Conservation (phyloP, 139 green algal species). For the Parachlorella kessleri region DNA sequence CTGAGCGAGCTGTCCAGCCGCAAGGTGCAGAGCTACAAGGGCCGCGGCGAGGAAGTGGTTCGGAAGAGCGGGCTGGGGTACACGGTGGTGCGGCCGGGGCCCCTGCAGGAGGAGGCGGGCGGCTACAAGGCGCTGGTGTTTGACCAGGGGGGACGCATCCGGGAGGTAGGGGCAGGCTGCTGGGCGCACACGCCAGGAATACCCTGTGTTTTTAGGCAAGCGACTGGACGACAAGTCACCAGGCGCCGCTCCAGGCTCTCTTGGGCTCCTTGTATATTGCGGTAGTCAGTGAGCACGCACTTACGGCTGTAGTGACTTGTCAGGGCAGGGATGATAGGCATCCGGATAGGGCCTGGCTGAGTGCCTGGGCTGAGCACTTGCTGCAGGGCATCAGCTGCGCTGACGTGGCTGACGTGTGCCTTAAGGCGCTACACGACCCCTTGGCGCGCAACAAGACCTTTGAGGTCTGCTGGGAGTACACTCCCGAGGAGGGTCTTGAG, state of each 20-base stretch:
- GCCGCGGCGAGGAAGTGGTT: constrained; percentile 82
- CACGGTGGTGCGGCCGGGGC: constrained; percentile 89
- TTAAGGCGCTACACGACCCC: constrained; percentile 80
- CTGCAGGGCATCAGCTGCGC: constrained; percentile 83
- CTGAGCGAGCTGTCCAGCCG: constrained; percentile 36
- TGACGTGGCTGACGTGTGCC: constrained; percentile 97
- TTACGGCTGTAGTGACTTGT: too few relatives aligned
- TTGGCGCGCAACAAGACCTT: constrained; percentile 97
- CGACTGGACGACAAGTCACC: too few relatives aligned
- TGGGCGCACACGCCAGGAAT: too few relatives aligned
- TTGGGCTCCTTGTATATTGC: constrained; percentile 13
- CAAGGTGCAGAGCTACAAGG: constrained; percentile 66
- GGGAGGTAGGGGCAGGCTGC: too few relatives aligned
- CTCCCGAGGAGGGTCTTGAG: constrained; percentile 54
- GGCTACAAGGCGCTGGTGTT: constrained; percentile 97
- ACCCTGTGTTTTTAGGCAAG: too few relatives aligned
- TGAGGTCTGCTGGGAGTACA: constrained; percentile 87
- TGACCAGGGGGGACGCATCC: constrained; percentile 79
- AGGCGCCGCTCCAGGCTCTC: too few relatives aligned
- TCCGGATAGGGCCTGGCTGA: too few relatives aligned
- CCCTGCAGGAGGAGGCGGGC: constrained; percentile 90
- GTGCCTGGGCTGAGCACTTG: too few relatives aligned
- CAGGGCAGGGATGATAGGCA: too few relatives aligned
- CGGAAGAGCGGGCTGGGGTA: constrained; percentile 90
- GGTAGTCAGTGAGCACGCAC: too few relatives aligned